These are phyloP conservation scores for Aspergillus cavernicola DNA, from an alignment of 495 filamentous ascomycete genomes.

Conservation along the genomic window DNA sequence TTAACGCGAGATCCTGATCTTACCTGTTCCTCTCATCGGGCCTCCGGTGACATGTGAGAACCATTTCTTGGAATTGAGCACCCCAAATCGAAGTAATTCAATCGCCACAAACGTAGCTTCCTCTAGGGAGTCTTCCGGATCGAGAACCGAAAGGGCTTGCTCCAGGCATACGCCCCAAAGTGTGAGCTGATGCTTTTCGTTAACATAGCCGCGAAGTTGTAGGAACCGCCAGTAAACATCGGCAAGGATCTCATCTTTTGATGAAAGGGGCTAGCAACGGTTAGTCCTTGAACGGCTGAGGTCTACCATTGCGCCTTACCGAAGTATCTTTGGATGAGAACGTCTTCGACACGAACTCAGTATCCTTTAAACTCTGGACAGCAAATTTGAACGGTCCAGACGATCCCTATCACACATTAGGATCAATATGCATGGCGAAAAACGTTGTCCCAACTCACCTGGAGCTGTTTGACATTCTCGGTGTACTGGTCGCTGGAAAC, in stretches of 20 bases:
- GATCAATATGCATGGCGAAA: no score
- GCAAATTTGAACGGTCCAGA: slow-evolving; percentile 44
- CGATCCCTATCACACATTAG: slow-evolving; percentile 18
- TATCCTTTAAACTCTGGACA: slow-evolving; percentile 54
- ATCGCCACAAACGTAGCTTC: slow-evolving; percentile 71
- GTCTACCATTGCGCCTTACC: slow-evolving; percentile 20
- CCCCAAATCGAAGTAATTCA: slow-evolving; percentile 71
- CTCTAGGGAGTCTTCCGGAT: slow-evolving; percentile 51
- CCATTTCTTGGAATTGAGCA: slow-evolving; percentile 64
- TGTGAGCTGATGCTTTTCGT: slow-evolving; percentile 77
- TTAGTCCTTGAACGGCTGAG: background rate
- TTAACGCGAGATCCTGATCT: slow-evolving; percentile 7
- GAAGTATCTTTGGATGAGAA: slow-evolving; percentile 39
- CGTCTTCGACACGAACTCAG: slow-evolving; percentile 64
- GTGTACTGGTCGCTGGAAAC: slow-evolving; percentile 52
- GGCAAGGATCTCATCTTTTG: slow-evolving; percentile 67
- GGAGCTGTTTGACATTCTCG: slow-evolving; percentile 38
- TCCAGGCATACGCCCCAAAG: slow-evolving; percentile 77
- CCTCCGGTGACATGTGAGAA: slow-evolving; percentile 58
- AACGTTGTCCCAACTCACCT: slow-evolving; percentile 22
- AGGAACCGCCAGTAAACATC: slow-evolving; percentile 85
- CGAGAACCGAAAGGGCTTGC: slow-evolving; percentile 59
- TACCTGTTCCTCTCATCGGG: slow-evolving; percentile 56
- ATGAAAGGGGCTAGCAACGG: slow-evolving; percentile 32
- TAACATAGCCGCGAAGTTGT: slow-evolving; percentile 80